Base-by-base conservation (phyloP, 1,284 basidiomycete species). In the Kwoniella shivajii region DNA sequence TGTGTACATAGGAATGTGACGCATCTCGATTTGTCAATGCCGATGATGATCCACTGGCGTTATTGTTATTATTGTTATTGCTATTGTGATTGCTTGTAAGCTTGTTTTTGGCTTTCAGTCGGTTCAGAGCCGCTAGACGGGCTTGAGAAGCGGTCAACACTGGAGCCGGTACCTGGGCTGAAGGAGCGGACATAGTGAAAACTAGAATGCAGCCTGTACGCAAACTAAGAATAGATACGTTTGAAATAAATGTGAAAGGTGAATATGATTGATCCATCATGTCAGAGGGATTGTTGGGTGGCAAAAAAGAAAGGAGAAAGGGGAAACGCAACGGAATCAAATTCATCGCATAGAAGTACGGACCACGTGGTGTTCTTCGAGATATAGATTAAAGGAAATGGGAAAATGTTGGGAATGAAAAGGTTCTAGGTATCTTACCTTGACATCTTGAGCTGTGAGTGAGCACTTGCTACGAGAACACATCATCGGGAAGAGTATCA, bases 111-210 rank as follows among this genome's bases (percentile, higher is more conserved):
- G 76, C 77, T 65, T 78, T 79, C 18, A 78, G 60, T 2, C 78
- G 66, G 56, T 78, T 78, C 29, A 79, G 66, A 16, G 76, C 73
- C n/a, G 76, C 74, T 44, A 75, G 60, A 2, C 77, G 63, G 1
- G 73, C 65, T 60, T 78, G 74, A 7, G 67, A 64, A 11, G 74
- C 68, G 4, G 71, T 70, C 2, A 75, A 64, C 2, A 42, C 45
- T 6, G 55, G 26, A 27, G 42, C 20, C 16, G 52, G 41, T 2
- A 34, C 36, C 14, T 36, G 24, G 13, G 49, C 10, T 6, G 41
- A n/a, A 18, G 51, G 18, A 36, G 56, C 26, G 3, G 54, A 22
- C 3, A 49, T 36, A 16, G 31, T 26, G 7, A 46, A 41, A 9
- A 13, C 14, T 41, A 11, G 38, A 20, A n/a, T n/a, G n/a, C n/a